A percentile compares a stretch with the other conserved stretches of the same genome.
Conservation (phyloP, 225 moss, liverwort and hornwort species). For the Thuidium tamariscinum region DNA sequence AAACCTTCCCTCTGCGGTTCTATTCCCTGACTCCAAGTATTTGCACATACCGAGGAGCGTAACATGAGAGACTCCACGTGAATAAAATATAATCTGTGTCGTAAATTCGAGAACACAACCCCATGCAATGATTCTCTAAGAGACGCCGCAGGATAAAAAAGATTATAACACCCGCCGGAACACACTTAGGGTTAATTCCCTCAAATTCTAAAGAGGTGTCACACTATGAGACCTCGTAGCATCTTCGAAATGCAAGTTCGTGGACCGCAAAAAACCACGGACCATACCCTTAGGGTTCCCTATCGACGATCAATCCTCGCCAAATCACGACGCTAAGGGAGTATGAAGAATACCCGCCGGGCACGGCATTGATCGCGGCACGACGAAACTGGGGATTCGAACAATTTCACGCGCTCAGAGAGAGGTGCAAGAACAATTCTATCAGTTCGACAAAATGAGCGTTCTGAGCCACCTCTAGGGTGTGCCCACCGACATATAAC, state of each 20-base stretch:
- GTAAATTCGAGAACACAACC: not conserved
- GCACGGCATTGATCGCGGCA: conserved; percentile 1
- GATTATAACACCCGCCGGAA: not conserved
- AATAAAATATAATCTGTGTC: not conserved
- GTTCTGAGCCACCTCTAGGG: not conserved
- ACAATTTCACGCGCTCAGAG: not conserved
- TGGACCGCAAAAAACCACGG: not conserved
- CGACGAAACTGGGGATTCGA: not conserved
- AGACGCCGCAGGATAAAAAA: not conserved
- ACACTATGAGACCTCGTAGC: not conserved
- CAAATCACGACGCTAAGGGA: not conserved
- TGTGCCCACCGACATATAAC: not conserved
- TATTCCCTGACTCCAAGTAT: not conserved
- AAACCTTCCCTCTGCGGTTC: not conserved
- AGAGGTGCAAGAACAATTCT: not conserved
- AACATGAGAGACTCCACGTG: not conserved
- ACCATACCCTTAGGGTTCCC: not conserved
- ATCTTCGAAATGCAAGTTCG: not conserved
- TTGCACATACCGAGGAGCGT: not conserved
- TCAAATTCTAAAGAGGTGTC: not conserved
- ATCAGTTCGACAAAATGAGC: not conserved
- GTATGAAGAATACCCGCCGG: not conserved
- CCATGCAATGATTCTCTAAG: not conserved
- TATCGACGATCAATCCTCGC: not conserved
- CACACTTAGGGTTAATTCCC: not conserved